Evolutionary conservation across 2,329 filamentous ascomycete genomes (phyloP), one percentile per base, ranked within the genome.

Genomic region (Apiospora kogelbergensis): DNA sequence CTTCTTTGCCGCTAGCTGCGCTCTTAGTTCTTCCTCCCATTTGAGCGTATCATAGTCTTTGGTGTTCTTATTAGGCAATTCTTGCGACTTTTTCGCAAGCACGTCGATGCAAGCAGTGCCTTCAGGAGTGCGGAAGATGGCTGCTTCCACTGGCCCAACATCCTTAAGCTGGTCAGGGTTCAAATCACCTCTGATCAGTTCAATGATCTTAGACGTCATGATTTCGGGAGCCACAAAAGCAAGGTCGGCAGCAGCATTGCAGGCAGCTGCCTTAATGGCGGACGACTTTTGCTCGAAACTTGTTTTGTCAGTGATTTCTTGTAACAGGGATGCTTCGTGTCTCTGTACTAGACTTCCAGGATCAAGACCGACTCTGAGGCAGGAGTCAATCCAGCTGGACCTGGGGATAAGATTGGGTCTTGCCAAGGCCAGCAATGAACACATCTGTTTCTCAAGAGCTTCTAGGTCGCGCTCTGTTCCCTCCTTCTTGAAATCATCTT

Each of bases 21-120:
- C 87, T 69, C 95, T 88, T 9, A 99, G 85, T 72, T 99, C 96
- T 78, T 95, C 92, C 80, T 99, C 96, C 96, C 97, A 99, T 80
- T 97, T 98, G 48, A 98, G 81, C 1, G 94, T 97, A 74, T 99
- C 94, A 75, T 98, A 97, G 78, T 98, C 96, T 79, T 97, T 98
- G 65, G 89, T 91, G 75, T 94, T 97, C 82, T 97, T 98, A 81
- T 94, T 91, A 3, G 94, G 90, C 2, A 91, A 82, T 45, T 85
- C 83, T 70, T 88, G 88, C 69, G 90, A 84, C 78, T 97, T 97
- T 77, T 93, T 95, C 42, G 92, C 93, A 6, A 99, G 86, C 0
- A 98, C 93, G 80, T 99, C 96, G 24, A 99, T 86, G 74, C 97
- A 98, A 17, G 91, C 88, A 1, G 91, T 95, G 1, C 94, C 95